Evolutionary conservation across 1,284 basidiomycete genomes (phyloP).

Genomic region (Cryptococcus hybrid): DNA sequence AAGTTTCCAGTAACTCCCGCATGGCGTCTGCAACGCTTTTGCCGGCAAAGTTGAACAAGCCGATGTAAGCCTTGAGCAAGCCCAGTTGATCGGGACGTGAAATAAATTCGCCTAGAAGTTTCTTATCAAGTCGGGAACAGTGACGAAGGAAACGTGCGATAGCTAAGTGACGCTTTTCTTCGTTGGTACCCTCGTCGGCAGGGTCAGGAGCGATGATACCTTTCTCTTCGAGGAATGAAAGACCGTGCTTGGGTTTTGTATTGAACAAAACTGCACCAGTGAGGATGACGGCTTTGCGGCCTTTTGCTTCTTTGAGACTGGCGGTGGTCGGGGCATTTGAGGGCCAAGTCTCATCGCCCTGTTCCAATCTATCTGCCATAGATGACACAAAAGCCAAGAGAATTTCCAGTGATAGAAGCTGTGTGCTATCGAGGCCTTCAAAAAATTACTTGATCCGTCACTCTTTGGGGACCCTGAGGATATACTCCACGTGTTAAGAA

Average conservation of each 20-base stretch:
- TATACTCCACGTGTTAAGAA: slow-evolving; percentile 89
- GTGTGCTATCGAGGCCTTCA: slow-evolving; percentile 67
- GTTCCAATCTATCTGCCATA: slow-evolving; percentile 75
- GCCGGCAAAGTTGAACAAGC: slow-evolving; percentile 86
- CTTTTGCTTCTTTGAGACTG: slow-evolving; percentile 69
- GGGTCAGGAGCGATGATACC: slow-evolving; percentile 61
- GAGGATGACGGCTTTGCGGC: slow-evolving; percentile 80
- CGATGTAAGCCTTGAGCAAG: slow-evolving; percentile 82
- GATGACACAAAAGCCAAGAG: slow-evolving; percentile 82
- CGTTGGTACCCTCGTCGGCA: slow-evolving; percentile 25
- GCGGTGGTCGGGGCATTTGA: slow-evolving; percentile 59
- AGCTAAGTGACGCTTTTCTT: slow-evolving; percentile 44
- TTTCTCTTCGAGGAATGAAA: slow-evolving; percentile 88
- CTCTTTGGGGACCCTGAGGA: slow-evolving; percentile 51
- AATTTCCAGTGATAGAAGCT: slow-evolving; percentile 86
- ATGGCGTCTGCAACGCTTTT: slow-evolving; percentile 94
- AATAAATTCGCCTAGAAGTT: slow-evolving; percentile 89
- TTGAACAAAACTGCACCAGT: slow-evolving; percentile 89
- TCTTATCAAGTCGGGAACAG: slow-evolving; percentile 86
- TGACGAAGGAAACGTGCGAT: slow-evolving; percentile 80
- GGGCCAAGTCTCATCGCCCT: slow-evolving; percentile 65
- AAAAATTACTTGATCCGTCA: slow-evolving; percentile 50
- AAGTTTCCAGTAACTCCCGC: slow-evolving; percentile 89
- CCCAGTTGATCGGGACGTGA: slow-evolving; percentile 85
- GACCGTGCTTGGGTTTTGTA: slow-evolving; percentile 87